These are phyloP conservation scores for Metarhizium guizhouense DNA, from an alignment of 2,329 filamentous ascomycete species.

Conservation along the genomic window DNA sequence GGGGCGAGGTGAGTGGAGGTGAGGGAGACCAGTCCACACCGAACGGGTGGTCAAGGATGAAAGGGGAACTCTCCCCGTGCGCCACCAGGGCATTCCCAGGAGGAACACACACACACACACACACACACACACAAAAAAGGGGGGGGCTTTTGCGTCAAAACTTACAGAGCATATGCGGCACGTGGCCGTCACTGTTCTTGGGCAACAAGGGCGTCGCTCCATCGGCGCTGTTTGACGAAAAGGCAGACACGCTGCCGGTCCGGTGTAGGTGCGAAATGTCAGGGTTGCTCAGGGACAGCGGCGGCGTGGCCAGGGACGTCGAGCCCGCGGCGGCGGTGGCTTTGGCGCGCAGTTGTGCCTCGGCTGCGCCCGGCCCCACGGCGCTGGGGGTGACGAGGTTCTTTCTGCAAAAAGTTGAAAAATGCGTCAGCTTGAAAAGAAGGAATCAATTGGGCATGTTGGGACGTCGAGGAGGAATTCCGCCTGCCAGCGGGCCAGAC, in stretches of 20 bases:
- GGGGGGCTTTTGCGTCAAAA: slow-evolving; percentile 7
- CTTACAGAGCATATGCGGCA: slow-evolving; percentile 41
- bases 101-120: background rate
- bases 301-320: slow-evolving; percentile 1
- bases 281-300: slow-evolving; percentile 12
- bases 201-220: background rate
- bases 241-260: slow-evolving; percentile 25
- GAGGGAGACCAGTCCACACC: background rate
- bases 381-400: slow-evolving; percentile 31
- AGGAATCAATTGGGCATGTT: background rate
- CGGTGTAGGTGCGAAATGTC: slow-evolving; percentile 25
- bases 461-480: too few species aligned
- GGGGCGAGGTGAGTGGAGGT: background rate
- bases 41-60: background rate
- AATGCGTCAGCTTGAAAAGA: slow-evolving; percentile 1
- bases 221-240: slow-evolving; percentile 15
- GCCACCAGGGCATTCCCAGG: background rate
- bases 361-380: slow-evolving; percentile 28
- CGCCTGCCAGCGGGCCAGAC: background rate
- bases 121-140: background rate
- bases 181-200: slow-evolving; percentile 28
- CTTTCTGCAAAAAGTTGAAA: slow-evolving; percentile 27
- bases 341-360: slow-evolving; percentile 22
- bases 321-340: slow-evolving; percentile 1
- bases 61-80: background rate